These are phyloP conservation scores for Fragosphaeria purpurea DNA, from an alignment of 2,329 filamentous ascomycete genomes.

Conservation along the genomic window DNA sequence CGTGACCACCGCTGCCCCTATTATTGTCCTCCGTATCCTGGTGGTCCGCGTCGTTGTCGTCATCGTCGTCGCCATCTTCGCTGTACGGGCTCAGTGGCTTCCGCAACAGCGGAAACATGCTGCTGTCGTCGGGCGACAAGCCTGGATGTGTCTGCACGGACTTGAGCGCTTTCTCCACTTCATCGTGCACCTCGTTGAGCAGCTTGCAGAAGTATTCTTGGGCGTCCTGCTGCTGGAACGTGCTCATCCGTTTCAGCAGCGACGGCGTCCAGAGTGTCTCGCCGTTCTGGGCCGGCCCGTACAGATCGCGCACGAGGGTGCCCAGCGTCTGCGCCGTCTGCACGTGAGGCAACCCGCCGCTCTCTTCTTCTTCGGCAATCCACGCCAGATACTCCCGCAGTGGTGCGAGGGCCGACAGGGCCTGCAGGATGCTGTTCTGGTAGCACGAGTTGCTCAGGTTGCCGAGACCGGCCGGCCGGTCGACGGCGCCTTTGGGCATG, in stretches of 20 bases:
- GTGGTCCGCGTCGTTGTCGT: slow-evolving; percentile 19
- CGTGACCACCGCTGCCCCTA: too few species aligned
- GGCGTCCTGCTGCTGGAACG: slow-evolving; percentile 92
- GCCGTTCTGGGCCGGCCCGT: slow-evolving; percentile 60
- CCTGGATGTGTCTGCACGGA: slow-evolving; percentile 24
- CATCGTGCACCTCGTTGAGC: slow-evolving; percentile 73
- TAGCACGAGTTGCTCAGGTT: slow-evolving; percentile 97
- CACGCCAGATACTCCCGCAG: slow-evolving; percentile 56
- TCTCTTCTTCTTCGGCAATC: slow-evolving; percentile 25
- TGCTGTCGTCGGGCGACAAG: slow-evolving; percentile 26
- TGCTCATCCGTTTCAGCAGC: slow-evolving; percentile 83
- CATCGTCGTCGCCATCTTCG: slow-evolving; percentile 49
- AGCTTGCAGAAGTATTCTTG: slow-evolving; percentile 95
- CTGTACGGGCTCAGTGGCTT: slow-evolving; percentile 36
- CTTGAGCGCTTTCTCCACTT: slow-evolving; percentile 46
- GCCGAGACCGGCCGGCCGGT: slow-evolving; percentile 58
- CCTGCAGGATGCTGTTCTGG: slow-evolving; percentile 90
- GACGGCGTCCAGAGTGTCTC: slow-evolving; percentile 71
- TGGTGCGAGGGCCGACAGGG: slow-evolving; percentile 63
- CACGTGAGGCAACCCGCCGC: slow-evolving; percentile 19
- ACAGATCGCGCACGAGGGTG: slow-evolving; percentile 59
- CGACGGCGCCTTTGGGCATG: slow-evolving; percentile 26
- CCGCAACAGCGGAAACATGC: neutral
- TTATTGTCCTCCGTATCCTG: too few species aligned
- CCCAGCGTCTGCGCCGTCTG: slow-evolving; percentile 42